Percentiles rank a stretch among this genome's conserved stretches.
phyloP scores from a whole-genome alignment of 108 stramenopile species.

The Conticribra guillardii region DNA sequence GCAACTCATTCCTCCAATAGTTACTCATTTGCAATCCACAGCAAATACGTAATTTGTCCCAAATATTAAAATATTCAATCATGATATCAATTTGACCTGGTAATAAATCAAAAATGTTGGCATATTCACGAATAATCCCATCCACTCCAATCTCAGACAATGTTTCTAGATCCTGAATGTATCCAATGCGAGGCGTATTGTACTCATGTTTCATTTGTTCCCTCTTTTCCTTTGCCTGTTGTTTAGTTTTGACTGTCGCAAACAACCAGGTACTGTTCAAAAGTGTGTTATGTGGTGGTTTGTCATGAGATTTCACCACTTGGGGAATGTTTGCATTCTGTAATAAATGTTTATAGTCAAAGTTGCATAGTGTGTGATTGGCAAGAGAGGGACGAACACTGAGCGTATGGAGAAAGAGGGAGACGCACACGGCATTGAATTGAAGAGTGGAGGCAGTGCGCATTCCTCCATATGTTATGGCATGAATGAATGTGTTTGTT shows the following conservation, averaged over 20 bases:
- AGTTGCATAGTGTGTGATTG: conserved; percentile 7
- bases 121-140: conserved; percentile 5
- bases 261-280: neutral
- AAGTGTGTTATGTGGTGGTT: neutral
- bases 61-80: conserved; percentile 3
- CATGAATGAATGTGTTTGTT: neutral
- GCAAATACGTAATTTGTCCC: conserved; percentile 12
- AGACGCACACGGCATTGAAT: conserved; percentile 15
- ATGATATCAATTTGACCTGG: neutral
- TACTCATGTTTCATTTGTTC: neutral
- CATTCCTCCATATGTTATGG: neutral
- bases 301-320: conserved; percentile 6
- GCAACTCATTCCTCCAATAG: conserved; percentile 13
- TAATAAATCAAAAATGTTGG: neutral
- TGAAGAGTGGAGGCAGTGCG: conserved; percentile 6
- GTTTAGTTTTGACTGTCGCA: neutral
- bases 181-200: neutral
- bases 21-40: conserved; percentile 22
- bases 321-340: conserved; percentile 1
- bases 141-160: neutral
- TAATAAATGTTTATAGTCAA: neutral
- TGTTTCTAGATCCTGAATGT: conserved; percentile 17
- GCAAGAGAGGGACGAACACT: neutral
- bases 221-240: neutral
- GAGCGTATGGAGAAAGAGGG: conserved; percentile 11